Evolutionary conservation across 2,329 filamentous ascomycete genomes (phyloP).

Genomic region (Aspergillus brunneoviolaceus): DNA sequence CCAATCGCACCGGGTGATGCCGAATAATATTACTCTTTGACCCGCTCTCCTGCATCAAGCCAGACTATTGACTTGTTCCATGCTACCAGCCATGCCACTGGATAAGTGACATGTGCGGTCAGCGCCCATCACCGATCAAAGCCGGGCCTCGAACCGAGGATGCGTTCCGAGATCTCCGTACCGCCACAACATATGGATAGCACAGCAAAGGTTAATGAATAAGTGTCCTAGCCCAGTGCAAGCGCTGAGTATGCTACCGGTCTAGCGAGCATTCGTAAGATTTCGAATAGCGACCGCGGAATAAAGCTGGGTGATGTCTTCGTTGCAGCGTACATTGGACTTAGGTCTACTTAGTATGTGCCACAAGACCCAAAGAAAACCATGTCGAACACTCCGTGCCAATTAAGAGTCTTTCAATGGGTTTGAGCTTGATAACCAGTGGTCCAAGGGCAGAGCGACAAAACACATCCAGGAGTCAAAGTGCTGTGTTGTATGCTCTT

Average conservation of each 20-base stretch:
- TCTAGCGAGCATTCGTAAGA: slow-evolving; percentile 58
- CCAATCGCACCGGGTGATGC: too few relatives aligned
- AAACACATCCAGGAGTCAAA: slow-evolving; percentile 44
- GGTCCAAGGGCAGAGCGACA: slow-evolving; percentile 55
- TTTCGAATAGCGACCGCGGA: slow-evolving; percentile 50
- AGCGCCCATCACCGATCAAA: slow-evolving; percentile 7
- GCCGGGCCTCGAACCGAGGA: slow-evolving; percentile 19
- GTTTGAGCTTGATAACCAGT: slow-evolving; percentile 45
- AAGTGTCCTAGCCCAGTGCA: slow-evolving; percentile 56
- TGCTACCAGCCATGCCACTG: neutral
- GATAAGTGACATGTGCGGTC: neutral
- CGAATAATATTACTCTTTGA: neutral
- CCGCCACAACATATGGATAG: slow-evolving; percentile 41
- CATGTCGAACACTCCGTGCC: slow-evolving; percentile 45
- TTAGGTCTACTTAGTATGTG: slow-evolving; percentile 66
- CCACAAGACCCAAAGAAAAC: slow-evolving; percentile 50
- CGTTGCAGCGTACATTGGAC: slow-evolving; percentile 58
- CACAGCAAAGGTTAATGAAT: slow-evolving; percentile 53
- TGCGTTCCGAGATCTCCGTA: slow-evolving; percentile 20
- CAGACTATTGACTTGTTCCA: neutral
- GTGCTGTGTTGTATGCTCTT: slow-evolving; percentile 27
- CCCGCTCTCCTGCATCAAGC: neutral
- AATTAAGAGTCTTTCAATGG: slow-evolving; percentile 59
- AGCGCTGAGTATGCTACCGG: slow-evolving; percentile 57
- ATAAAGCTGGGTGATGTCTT: slow-evolving; percentile 57